Base-by-base conservation (phyloP, 1,284 basidiomycete species). In the Phellopilus nigrolimitatus region DNA sequence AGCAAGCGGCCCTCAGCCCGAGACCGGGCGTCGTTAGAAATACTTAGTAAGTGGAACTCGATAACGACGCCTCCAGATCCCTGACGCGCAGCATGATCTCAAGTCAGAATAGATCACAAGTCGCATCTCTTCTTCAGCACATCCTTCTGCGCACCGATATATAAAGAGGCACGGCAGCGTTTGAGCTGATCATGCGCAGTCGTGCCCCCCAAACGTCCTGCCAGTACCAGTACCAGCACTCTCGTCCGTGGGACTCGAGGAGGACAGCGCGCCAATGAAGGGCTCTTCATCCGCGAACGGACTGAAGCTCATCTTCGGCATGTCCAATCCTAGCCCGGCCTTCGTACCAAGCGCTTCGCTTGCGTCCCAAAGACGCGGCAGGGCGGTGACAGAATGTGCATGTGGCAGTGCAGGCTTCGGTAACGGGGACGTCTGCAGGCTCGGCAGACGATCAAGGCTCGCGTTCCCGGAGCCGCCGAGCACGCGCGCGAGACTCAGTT, bases 401-500 rank as follows among this genome's bases (percentile, higher is more conserved):
- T 44, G 33, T 15, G 22, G 43, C 9, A 45, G 48, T 28, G 43
- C 47, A 21, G 24, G 37, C 21, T 39, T 43, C 28, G 44, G 33
- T 15, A 48, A 45, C 21, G 54, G 54, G 2, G 54, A 56, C 15
- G 45, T 45, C 15, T 43, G 46, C 15, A 51, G 24, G 22, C 53
- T 51, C 2, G 42, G 30, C 19, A 52, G 37, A 13, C 33, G 38
- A 12, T 47, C 45, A 13, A 56, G 34, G 42, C 54, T 56, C 15
- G 49, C 43, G 30, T 56, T 56, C 2, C 36, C 39, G 15, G 49
- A 30, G 4, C 54, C 50, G 24, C 49, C 50, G 10, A 56, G 46
- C 28, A 46, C 43, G 49, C 58, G 47, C 57, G 54, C 40, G 57
- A 55, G 28, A 25, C 30, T 42, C 10, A 66, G 57, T 10, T 62